Evolutionary conservation across 495 filamentous ascomycete genomes (phyloP).

Genomic region (Aspergillus indologenus): DNA sequence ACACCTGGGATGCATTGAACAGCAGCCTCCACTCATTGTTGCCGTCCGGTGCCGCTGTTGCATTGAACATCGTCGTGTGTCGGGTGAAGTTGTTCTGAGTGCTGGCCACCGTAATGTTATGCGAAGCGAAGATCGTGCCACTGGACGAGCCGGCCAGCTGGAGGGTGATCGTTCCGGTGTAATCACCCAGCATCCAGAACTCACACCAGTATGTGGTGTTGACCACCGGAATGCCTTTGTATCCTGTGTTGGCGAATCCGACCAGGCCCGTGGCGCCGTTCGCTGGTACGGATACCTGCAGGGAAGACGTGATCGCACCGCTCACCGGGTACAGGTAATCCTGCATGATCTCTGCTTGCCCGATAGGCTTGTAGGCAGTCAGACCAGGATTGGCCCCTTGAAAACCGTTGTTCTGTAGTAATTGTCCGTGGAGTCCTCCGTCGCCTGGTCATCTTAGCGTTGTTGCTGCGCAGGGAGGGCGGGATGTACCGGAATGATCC

Average conservation of each 20-base stretch:
- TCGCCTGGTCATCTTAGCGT: slow-evolving; percentile 37
- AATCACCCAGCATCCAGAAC: slow-evolving; percentile 55
- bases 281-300: slow-evolving; percentile 49
- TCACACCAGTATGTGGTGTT: slow-evolving; percentile 47
- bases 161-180: slow-evolving; percentile 26
- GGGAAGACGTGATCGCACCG: slow-evolving; percentile 53
- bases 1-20: slow-evolving; percentile 48
- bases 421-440: slow-evolving; percentile 72
- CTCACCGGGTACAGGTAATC: slow-evolving; percentile 49
- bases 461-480: not conserved
- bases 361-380: slow-evolving; percentile 54
- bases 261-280: slow-evolving; percentile 36
- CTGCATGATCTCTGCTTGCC: slow-evolving; percentile 47
- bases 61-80: slow-evolving; percentile 34
- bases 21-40: slow-evolving; percentile 66
- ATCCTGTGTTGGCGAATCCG: slow-evolving; percentile 59
- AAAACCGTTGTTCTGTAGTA: slow-evolving; percentile 74
- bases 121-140: slow-evolving; percentile 33
- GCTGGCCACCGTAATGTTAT: slow-evolving; percentile 34
- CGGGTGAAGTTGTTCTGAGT: slow-evolving; percentile 26
- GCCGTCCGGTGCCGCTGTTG: slow-evolving; percentile 50
- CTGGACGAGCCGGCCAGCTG: slow-evolving; percentile 34
- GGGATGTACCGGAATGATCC: slow-evolving; percentile 58
- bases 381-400: slow-evolving; percentile 50
- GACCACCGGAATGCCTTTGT: slow-evolving; percentile 57